These are phyloP conservation scores for Gentiana macrophylla DNA, from an alignment of 257 asterid species.

Conservation along the genomic window DNA sequence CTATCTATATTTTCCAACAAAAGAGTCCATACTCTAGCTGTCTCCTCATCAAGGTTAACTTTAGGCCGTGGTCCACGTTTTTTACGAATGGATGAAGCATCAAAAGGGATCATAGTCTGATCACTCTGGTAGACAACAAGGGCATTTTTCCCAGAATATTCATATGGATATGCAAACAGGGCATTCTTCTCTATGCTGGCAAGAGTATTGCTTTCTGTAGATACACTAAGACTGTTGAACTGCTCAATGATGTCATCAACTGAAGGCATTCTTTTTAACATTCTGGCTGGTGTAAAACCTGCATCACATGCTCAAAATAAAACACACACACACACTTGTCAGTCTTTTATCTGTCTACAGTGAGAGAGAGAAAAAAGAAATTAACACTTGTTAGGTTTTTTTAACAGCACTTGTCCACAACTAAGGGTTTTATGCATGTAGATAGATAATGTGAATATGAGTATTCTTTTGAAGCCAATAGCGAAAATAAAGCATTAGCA, in stretches of 20 bases:
- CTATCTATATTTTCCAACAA: constrained; percentile 39
- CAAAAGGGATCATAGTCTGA: constrained; percentile 60
- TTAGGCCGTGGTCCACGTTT: constrained; percentile 57
- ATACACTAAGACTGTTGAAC: constrained; percentile 2
- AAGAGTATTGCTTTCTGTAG: constrained; percentile 15
- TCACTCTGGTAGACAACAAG: constrained; percentile 60
- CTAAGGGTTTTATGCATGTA: constrained; percentile 45
- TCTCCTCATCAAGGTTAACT: constrained; percentile 47
- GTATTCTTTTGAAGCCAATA: constrained; percentile 14
- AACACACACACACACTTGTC: no score
- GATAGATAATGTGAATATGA: constrained; percentile 24
- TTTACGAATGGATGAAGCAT: constrained; percentile 28
- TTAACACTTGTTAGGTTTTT: constrained; percentile 51
- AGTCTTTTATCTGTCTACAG: no score
- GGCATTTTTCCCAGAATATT: constrained; percentile 33
- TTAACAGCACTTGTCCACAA: constrained; percentile 29
- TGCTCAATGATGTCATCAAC: constrained; percentile 2
- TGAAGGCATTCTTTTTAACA: background rate
- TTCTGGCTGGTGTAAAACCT: constrained; percentile 1
- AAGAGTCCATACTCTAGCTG: constrained; percentile 46
- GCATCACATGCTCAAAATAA: background rate
- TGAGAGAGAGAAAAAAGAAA: constrained; percentile 11
- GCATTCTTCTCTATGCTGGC: no score
- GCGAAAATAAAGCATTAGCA: constrained; percentile 25
- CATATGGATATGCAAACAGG: constrained; percentile 12